These are phyloP conservation scores for Vanrija sp. DNA, from an alignment of 1,284 basidiomycete species.

Conservation along the genomic window DNA sequence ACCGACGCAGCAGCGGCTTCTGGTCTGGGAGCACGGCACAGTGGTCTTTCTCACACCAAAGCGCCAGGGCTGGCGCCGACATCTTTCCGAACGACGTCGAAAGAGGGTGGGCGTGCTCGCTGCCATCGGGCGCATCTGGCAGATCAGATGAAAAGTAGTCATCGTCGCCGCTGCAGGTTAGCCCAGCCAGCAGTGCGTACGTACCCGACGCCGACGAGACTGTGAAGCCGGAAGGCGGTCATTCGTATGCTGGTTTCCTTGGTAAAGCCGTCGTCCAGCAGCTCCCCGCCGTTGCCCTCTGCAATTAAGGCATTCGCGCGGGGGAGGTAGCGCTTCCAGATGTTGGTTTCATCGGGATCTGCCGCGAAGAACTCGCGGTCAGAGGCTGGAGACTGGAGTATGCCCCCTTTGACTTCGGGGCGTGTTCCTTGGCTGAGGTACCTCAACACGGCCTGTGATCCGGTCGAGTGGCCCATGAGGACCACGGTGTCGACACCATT, in stretches of 20 bases:
- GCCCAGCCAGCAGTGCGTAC: constrained; percentile 1
- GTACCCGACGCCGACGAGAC: constrained; percentile 35
- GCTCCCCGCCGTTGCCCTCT: constrained; percentile 26
- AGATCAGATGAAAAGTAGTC: constrained; percentile 46
- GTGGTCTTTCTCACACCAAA: constrained; percentile 39
- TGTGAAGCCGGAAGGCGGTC: constrained; percentile 34
- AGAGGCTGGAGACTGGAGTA: constrained; percentile 45
- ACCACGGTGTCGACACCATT: constrained; percentile 34
- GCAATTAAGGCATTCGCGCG: constrained; percentile 23
- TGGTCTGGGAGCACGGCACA: constrained; percentile 17
- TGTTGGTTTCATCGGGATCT: constrained; percentile 6
- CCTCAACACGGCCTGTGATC: constrained; percentile 44
- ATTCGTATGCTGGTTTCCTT: constrained; percentile 23
- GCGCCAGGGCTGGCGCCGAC: constrained; percentile 29
- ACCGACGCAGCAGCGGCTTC: not conserved
- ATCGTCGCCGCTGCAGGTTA: constrained; percentile 39
- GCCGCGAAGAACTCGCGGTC: constrained; percentile 35
- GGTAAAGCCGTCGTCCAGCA: constrained; percentile 27
- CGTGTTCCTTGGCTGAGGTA: constrained; percentile 27
- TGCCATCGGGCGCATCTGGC: constrained; percentile 19
- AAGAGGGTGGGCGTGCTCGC: constrained; percentile 31
- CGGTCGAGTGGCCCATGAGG: constrained; percentile 47
- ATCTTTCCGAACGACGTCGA: constrained; percentile 39
- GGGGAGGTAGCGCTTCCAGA: constrained; percentile 5
- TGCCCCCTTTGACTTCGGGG: constrained; percentile 32